Evolutionary conservation across 768 basidiomycete genomes (phyloP).

Genomic region (Kwoniella dejecticola): DNA sequence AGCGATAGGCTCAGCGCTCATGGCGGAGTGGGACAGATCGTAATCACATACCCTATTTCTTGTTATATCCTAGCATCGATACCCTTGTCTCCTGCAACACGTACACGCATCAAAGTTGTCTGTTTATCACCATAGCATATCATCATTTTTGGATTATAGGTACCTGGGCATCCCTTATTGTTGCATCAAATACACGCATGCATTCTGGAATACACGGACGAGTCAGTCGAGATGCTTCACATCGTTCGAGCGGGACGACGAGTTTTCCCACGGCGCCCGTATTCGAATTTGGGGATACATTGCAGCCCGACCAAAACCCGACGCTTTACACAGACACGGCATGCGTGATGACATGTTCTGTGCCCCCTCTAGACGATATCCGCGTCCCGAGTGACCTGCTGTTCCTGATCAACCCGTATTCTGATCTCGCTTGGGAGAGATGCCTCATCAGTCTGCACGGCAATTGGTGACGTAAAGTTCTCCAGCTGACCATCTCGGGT

Average conservation of each 20-base stretch:
- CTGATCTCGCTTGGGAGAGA: slow-evolving; percentile 25
- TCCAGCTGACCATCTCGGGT: slow-evolving; percentile 11
- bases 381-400: slow-evolving; percentile 14
- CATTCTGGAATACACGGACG: slow-evolving; percentile 1
- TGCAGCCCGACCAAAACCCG: too few relatives aligned
- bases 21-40: slow-evolving; percentile 48
- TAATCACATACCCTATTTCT: slow-evolving; percentile 2
- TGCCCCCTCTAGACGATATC: neutral
- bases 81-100: slow-evolving; percentile 11
- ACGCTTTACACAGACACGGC: too few relatives aligned
- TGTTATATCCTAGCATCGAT: slow-evolving; percentile 16
- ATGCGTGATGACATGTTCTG: too few relatives aligned
- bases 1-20: slow-evolving; percentile 40
- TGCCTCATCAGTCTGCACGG: neutral
- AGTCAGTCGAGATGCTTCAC: too few relatives aligned
- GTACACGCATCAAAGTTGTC: slow-evolving; percentile 20
- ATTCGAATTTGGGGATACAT: too few relatives aligned
- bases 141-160: neutral
- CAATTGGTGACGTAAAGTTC: slow-evolving; percentile 35
- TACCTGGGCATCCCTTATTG: neutral
- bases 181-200: slow-evolving; percentile 26
- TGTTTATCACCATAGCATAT: slow-evolving; percentile 1
- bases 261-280: too few relatives aligned
- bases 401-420: slow-evolving; percentile 29
- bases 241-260: too few relatives aligned